Evolutionary conservation across 169 alveolate genomes (phyloP).

Genomic region (Besnoitia besnoiti): DNA sequence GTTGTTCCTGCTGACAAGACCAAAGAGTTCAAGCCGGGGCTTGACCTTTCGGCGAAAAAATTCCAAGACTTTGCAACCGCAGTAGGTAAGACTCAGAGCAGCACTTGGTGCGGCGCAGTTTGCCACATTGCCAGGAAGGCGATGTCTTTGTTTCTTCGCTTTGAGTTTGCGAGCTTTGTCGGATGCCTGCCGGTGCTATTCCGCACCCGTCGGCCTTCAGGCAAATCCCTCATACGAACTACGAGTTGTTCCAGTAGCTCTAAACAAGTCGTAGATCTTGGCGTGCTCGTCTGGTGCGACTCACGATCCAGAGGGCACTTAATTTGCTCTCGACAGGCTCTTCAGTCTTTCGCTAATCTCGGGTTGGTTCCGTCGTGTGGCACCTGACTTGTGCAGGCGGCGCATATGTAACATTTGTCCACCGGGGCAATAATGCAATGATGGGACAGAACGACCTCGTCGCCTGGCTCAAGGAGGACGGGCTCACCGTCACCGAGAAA

Average conservation of each 20-base stretch:
- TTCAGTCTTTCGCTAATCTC: no score
- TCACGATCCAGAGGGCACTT: no score
- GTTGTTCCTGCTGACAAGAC: constrained; percentile 13
- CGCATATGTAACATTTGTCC: constrained; percentile 43
- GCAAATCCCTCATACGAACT: no score
- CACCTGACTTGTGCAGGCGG: constrained; percentile 38
- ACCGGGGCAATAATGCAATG: constrained; percentile 43
- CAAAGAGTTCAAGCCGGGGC: constrained; percentile 1
- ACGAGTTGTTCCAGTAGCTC: no score
- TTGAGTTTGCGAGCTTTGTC: not conserved
- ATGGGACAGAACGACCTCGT: constrained; percentile 44
- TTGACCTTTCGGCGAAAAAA: not conserved
- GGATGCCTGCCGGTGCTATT: no score
- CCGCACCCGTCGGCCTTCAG: no score
- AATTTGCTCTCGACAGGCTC: no score
- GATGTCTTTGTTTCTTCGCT: not conserved
- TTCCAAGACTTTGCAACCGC: not conserved
- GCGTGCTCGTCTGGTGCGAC: no score
- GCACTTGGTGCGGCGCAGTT: not conserved
- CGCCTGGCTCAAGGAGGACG: constrained; percentile 56
- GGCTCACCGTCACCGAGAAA: not conserved
- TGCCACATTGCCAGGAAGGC: not conserved
- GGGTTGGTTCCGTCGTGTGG: no score
- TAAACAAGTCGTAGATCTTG: no score
- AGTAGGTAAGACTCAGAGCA: not conserved